These are phyloP conservation scores for Quercus phellos DNA, from an alignment of 331 rosid species.

Conservation along the genomic window DNA sequence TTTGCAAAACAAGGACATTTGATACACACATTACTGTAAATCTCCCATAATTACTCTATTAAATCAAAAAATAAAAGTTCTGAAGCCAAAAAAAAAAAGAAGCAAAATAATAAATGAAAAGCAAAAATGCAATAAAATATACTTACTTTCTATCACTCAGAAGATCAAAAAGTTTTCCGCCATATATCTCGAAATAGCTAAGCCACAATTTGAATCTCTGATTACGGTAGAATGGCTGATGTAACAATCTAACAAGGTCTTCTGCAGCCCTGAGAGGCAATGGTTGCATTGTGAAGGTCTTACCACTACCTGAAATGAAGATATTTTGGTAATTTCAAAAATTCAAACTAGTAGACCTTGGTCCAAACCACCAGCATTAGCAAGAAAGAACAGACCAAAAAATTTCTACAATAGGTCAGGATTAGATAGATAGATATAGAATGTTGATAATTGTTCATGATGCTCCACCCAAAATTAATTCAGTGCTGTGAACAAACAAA, in stretches of 20 bases:
- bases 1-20: background rate
- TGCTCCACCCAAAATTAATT: background rate
- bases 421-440: background rate
- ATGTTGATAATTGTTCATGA: no score
- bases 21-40: background rate
- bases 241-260: constrained; percentile 81
- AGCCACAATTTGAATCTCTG: constrained; percentile 96
- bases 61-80: background rate
- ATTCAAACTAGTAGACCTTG: background rate
- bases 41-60: background rate
- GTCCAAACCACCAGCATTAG: background rate
- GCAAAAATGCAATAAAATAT: background rate
- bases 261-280: constrained; percentile 90
- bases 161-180: constrained; percentile 92
- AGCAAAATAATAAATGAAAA: background rate
- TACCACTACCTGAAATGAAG: constrained; percentile 78
- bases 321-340: constrained; percentile 22
- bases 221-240: constrained; percentile 76
- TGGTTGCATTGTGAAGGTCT: constrained; percentile 95
- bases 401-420: background rate
- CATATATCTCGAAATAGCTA: constrained; percentile 95
- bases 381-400: background rate
- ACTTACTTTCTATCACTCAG: constrained; percentile 88
- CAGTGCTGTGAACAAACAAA: background rate
- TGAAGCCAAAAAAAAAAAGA: background rate